Percentiles rank a stretch among this genome's conserved stretches.
phyloP scores from a whole-genome alignment of 2,329 filamentous ascomycete genomes.

The Xylariales sp. region DNA sequence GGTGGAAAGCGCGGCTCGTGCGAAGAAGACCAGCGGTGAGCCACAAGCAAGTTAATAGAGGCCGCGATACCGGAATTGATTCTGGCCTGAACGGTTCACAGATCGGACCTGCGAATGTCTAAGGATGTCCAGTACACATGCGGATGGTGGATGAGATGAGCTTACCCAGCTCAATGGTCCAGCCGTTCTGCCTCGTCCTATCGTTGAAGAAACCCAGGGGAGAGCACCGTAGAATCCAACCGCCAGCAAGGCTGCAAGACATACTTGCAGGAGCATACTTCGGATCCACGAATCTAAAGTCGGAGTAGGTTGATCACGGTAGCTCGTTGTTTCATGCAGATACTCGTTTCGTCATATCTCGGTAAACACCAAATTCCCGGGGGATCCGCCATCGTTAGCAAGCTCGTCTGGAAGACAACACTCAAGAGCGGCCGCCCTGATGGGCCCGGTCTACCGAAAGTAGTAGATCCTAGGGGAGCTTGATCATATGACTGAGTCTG shows the following conservation, averaged over 20 bases:
- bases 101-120: too few relatives aligned
- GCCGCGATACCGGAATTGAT: too few relatives aligned
- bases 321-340: conserved; percentile 7
- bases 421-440: neutral
- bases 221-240: neutral
- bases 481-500: conserved; percentile 8
- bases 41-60: too few relatives aligned
- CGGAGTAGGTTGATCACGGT: neutral
- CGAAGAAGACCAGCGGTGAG: conserved; percentile 2
- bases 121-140: too few relatives aligned
- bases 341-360: conserved; percentile 6
- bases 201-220: neutral
- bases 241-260: conserved; percentile 2
- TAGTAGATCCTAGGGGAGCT: neutral
- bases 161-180: too few relatives aligned
- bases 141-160: too few relatives aligned
- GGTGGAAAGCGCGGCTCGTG: neutral
- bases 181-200: too few relatives aligned
- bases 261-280: neutral
- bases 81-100: too few relatives aligned
- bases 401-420: too few relatives aligned
- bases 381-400: neutral
- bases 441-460: neutral
- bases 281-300: neutral
- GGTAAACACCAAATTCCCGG: neutral